phyloP scores from a whole-genome alignment of 2,329 filamentous ascomycete species.

The Colletotrichum abscissum region DNA sequence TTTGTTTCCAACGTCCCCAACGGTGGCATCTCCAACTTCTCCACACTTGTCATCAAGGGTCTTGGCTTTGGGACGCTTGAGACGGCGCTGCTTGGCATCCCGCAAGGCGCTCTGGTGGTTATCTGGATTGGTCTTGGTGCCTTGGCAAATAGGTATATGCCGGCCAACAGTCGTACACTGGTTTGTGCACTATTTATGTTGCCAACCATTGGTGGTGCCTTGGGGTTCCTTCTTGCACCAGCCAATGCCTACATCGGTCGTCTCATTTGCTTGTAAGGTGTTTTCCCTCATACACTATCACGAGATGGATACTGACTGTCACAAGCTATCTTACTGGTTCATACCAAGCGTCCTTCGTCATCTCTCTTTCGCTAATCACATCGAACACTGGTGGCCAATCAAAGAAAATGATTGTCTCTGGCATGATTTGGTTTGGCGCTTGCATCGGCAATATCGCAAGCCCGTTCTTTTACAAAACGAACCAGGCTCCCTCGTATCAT shows the following conservation, averaged over 20 bases:
- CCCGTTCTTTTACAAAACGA: conserved; percentile 70
- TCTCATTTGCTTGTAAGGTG: conserved; percentile 62
- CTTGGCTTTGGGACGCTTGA: conserved; percentile 60
- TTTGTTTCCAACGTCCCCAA: conserved; percentile 66
- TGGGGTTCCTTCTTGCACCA: conserved; percentile 67
- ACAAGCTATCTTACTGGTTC: conserved; percentile 48
- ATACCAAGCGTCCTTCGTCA: conserved; percentile 53
- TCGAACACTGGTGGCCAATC: conserved; percentile 67
- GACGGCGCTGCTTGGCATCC: conserved; percentile 51
- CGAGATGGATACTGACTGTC: too few species aligned
- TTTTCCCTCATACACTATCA: not conserved
- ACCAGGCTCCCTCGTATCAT: conserved; percentile 58
- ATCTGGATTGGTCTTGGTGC: conserved; percentile 55
- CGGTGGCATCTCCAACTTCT: conserved; percentile 71
- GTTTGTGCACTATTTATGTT: conserved; percentile 67
- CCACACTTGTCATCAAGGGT: conserved; percentile 68
- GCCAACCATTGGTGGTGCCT: conserved; percentile 69
- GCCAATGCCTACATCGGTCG: conserved; percentile 61
- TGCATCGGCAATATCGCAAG: conserved; percentile 71
- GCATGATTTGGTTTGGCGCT: conserved; percentile 68
- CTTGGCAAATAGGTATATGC: conserved; percentile 51
- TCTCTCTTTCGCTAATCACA: conserved; percentile 57
- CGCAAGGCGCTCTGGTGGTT: conserved; percentile 49
- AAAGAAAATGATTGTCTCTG: conserved; percentile 74
- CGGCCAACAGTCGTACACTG: conserved; percentile 60